Evolutionary conservation across 805 yeast species (phyloP), one percentile per base, ranked within the genome.

Genomic region (Yarrowia keelungensis): DNA sequence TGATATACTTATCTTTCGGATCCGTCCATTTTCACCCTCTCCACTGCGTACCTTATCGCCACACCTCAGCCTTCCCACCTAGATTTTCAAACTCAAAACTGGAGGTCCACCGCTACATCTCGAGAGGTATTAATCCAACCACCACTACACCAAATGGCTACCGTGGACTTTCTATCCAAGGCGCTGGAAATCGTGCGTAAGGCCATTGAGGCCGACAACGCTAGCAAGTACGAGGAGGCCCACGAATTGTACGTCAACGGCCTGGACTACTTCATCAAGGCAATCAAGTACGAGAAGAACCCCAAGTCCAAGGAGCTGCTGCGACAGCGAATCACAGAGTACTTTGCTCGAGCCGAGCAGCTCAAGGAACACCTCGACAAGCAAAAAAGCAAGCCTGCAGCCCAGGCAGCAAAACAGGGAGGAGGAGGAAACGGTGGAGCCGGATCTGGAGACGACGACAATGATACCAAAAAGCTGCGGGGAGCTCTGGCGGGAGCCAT

Each of bases 101-200:
- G 39, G 59, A 11, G 35, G 16, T 39, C 53, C 59, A 53, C 45
- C 45, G 42, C 59, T 39, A 38, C 45, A 39, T 22, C 35, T 19
- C 45, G 59, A 53, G 59, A 53, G 59, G 59, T 53, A 53, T 53
- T 53, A 53, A 35, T 42, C 58, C 42, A 11, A 38, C 65, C 16
- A 45, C 32, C 65, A 32, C 64, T 22, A 35, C 39, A 70, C 69
- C 32, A 41, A 51, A 74, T 74, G 76, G 75, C 76, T 12, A 73
- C 76, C 14, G 74, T 74, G 39, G 97, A 94, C 76, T 94, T 94
- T 77, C 84, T 95, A 50, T 88, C 90, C 70, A 95, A 95, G 77
- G 99, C 98, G n/a, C 92, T 95, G 32, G 97, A 92, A 71, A 83
- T 92, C 45, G 96, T 95, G 19, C 97, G 92, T 76, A 89, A 89